Percentiles rank a stretch among this genome's conserved stretches.
These are phyloP conservation scores for Collybia sordida DNA, from an alignment of 768 basidiomycete species.

Conservation along the genomic window DNA sequence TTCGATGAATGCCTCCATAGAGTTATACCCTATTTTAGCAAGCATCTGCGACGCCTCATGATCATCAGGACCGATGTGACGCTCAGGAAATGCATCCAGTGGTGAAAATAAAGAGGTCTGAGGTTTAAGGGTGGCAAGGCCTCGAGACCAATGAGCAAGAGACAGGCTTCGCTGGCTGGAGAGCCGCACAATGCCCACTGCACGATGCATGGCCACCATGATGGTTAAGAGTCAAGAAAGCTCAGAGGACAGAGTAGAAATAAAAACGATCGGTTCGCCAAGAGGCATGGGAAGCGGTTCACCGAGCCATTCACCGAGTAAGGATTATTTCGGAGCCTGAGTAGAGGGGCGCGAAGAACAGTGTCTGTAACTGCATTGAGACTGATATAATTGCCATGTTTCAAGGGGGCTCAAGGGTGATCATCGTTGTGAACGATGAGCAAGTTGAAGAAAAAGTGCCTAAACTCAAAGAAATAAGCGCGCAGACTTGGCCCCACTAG, in stretches of 20 bases:
- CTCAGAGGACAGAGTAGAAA: conserved; percentile 22
- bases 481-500: conserved; percentile 6
- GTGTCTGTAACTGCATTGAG: not conserved
- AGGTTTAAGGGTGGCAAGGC: conserved; percentile 60
- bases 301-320: conserved; percentile 64
- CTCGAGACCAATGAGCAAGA: conserved; percentile 12
- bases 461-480: conserved; percentile 5
- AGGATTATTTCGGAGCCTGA: conserved; percentile 18
- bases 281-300: conserved; percentile 31
- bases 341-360: conserved; percentile 13
- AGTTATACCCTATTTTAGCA: conserved; percentile 73
- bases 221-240: conserved; percentile 16
- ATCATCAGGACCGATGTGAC: conserved; percentile 92
- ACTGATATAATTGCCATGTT: not conserved
- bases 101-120: conserved; percentile 73
- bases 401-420: not conserved
- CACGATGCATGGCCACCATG: conserved; percentile 33
- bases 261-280: conserved; percentile 19
- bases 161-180: conserved; percentile 11
- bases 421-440: conserved; percentile 6
- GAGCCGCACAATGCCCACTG: conserved; percentile 18
- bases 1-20: conserved; percentile 85
- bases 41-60: conserved; percentile 85
- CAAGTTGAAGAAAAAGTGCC: conserved; percentile 2
- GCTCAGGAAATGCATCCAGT: conserved; percentile 85